Evolutionary conservation across 257 asterid genomes (phyloP).

Genomic region (Solanum etuberosum): DNA sequence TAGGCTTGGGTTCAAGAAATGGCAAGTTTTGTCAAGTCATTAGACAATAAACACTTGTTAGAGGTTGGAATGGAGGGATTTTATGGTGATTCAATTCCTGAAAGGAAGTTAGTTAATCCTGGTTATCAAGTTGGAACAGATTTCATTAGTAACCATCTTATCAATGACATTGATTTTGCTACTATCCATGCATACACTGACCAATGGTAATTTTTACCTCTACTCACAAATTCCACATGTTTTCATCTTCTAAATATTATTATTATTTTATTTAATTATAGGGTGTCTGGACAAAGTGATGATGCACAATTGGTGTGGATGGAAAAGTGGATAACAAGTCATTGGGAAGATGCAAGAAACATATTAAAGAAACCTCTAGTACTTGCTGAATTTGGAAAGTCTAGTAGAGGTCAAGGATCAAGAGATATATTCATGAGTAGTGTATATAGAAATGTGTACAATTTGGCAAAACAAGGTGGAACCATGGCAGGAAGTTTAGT

Average conservation of each 20-base stretch:
- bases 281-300: background rate
- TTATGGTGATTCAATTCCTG: background rate
- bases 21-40: background rate
- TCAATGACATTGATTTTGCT: background rate
- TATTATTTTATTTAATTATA: too few species aligned
- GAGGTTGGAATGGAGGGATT: background rate
- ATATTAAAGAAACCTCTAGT: background rate
- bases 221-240: background rate
- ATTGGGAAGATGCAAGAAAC: background rate
- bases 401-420: background rate
- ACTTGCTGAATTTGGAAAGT: background rate
- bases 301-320: background rate
- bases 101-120: background rate
- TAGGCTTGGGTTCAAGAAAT: background rate
- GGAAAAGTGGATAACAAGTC: background rate
- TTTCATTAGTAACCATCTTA: background rate
- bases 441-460: background rate
- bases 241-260: background rate
- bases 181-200: background rate
- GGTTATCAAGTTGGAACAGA: background rate
- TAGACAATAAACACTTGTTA: background rate
- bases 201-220: background rate
- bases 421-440: background rate
- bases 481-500: background rate
- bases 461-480: background rate